Evolutionary conservation across 352 stramenopile species (phyloP).

Genomic region (Phytopythium aichiense): DNA sequence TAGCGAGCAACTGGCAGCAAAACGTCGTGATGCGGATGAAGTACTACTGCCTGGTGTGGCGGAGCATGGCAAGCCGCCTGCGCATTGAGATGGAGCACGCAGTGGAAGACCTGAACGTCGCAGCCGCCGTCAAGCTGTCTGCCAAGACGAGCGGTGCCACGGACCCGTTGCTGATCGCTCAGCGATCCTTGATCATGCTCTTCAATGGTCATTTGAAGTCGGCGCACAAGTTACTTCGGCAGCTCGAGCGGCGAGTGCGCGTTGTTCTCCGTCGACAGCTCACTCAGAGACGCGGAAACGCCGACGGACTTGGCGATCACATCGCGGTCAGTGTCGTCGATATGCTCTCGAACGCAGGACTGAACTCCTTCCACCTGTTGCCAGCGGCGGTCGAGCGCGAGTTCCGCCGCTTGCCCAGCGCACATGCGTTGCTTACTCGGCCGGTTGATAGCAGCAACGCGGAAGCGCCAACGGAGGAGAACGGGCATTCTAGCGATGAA

Average conservation of each 20-base stretch:
- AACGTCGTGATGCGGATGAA: constrained; percentile 33
- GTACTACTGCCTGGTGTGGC: constrained; percentile 51
- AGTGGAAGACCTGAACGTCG: constrained; percentile 51
- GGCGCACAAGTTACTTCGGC: constrained; percentile 40
- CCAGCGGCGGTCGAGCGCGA: constrained; percentile 25
- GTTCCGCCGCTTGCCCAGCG: constrained; percentile 9
- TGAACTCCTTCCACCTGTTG: constrained; percentile 45
- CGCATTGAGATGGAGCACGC: constrained; percentile 47
- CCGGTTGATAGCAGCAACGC: neutral
- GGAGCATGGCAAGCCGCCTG: constrained; percentile 34
- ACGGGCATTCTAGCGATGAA: constrained; percentile 5
- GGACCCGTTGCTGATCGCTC: constrained; percentile 34
- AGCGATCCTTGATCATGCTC: constrained; percentile 48
- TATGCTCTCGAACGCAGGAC: constrained; percentile 40
- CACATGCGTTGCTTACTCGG: neutral
- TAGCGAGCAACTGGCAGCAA: constrained; percentile 30
- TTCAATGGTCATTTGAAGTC: constrained; percentile 50
- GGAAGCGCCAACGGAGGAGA: neutral
- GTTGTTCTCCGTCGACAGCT: neutral
- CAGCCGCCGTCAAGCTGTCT: constrained; percentile 23
- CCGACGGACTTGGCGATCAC: neutral
- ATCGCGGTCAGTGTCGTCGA: constrained; percentile 24
- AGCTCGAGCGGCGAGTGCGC: constrained; percentile 19
- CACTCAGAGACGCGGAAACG: constrained; percentile 1
- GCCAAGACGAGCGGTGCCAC: constrained; percentile 10